These are phyloP conservation scores for Suhomyces sp. DNA, from an alignment of 805 yeast genomes.

Conservation along the genomic window DNA sequence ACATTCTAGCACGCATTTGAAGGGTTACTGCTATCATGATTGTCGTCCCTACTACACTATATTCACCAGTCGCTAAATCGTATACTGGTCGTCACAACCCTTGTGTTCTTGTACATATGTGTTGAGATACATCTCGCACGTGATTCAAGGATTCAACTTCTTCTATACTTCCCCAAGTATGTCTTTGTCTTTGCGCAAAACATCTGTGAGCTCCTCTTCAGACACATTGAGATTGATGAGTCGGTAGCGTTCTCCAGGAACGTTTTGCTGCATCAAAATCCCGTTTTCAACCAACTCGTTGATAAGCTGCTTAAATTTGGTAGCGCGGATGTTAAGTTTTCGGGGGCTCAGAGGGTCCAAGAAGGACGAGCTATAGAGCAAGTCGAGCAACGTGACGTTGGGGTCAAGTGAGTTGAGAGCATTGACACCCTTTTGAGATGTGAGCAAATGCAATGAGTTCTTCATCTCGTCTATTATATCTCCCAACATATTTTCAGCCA, in stretches of 20 bases:
- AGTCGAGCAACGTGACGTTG: conserved; percentile 27
- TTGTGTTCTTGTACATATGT: neutral
- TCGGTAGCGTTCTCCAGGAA: conserved; percentile 65
- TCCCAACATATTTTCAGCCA: conserved; percentile 69
- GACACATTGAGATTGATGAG: conserved; percentile 65
- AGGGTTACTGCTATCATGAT: neutral
- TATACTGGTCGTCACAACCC: neutral
- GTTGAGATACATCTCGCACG: neutral
- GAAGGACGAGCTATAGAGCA: conserved; percentile 21
- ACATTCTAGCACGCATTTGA: neutral
- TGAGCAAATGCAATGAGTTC: conserved; percentile 45
- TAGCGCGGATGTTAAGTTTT: conserved; percentile 43
- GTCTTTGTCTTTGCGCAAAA: conserved; percentile 38
- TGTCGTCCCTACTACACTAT: neutral
- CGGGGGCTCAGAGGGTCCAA: neutral
- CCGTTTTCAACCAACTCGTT: conserved; percentile 79
- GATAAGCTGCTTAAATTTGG: conserved; percentile 58
- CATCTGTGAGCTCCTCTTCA: conserved; percentile 63
- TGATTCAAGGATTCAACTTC: neutral
- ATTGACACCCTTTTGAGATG: conserved; percentile 21
- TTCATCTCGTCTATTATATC: conserved; percentile 77
- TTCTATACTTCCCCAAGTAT: neutral
- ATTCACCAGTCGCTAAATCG: neutral
- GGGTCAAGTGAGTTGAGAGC: conserved; percentile 16
- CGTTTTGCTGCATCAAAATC: conserved; percentile 62